Conservation (phyloP, 345 rosid species). For the Populus tremula region DNA sequence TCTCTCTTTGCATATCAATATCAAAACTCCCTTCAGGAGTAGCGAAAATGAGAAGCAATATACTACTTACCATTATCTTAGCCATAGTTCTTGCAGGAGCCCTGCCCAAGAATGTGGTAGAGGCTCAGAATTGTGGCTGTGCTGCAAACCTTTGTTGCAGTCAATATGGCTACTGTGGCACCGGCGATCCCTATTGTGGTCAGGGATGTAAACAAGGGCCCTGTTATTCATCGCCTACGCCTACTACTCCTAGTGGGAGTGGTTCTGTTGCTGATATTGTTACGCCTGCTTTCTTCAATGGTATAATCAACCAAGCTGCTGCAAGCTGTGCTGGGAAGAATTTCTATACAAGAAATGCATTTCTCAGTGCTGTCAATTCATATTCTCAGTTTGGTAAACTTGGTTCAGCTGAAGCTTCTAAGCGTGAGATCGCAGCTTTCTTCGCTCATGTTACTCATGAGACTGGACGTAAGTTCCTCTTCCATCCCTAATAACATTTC, state of each 20-base stretch:
- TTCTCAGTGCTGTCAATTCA: slow-evolving; percentile 24
- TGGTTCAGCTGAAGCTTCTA: slow-evolving; percentile 36
- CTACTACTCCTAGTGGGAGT: not conserved
- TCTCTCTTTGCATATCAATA: not conserved
- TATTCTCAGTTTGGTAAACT: slow-evolving; percentile 35
- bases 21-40: not conserved
- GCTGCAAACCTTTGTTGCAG: slow-evolving; percentile 30
- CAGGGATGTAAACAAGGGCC: slow-evolving; percentile 28
- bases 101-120: not conserved
- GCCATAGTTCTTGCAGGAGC: not conserved
- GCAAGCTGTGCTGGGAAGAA: slow-evolving; percentile 34
- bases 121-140: slow-evolving; percentile 36
- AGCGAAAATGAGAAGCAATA: not conserved
- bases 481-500: not conserved
- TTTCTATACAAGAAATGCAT: slow-evolving; percentile 40
- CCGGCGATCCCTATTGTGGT: slow-evolving; percentile 27
- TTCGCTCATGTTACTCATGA: slow-evolving; percentile 53
- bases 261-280: slow-evolving; percentile 28
- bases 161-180: slow-evolving; percentile 35
- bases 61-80: not conserved
- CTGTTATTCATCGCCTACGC: not conserved
- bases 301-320: slow-evolving; percentile 34
- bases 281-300: slow-evolving; percentile 38
- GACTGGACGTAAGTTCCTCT: slow-evolving; percentile 37
- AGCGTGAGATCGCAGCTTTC: slow-evolving; percentile 50